phyloP scores from a whole-genome alignment of 2,329 filamentous ascomycete genomes.

The Emericellopsis atlantica region DNA sequence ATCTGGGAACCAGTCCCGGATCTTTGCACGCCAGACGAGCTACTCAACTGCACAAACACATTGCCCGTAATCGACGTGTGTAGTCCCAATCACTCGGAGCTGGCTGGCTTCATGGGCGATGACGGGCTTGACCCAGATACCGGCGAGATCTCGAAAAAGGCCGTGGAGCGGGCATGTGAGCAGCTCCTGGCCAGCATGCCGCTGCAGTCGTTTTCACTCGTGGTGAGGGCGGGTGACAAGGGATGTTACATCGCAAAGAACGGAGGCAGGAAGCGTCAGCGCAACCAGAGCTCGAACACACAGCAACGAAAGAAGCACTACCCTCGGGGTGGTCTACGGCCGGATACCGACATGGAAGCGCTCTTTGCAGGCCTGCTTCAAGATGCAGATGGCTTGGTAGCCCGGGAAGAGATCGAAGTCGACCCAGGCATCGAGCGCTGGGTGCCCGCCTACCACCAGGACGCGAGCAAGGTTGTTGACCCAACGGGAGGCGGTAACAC shows the following conservation, averaged over 20 bases:
- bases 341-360: slow-evolving; percentile 50
- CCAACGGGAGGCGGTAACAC: slow-evolving; percentile 91
- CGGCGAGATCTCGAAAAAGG: slow-evolving; percentile 36
- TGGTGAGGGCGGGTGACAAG: slow-evolving; percentile 58
- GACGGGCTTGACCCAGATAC: slow-evolving; percentile 39
- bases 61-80: slow-evolving; percentile 49
- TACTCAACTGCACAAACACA: slow-evolving; percentile 51
- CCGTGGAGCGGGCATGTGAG: slow-evolving; percentile 47
- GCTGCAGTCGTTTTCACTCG: slow-evolving; percentile 50
- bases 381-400: slow-evolving; percentile 37
- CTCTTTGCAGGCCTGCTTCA: slow-evolving; percentile 46
- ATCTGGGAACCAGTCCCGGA: slow-evolving; percentile 96
- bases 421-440: slow-evolving; percentile 57
- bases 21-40: slow-evolving; percentile 59
- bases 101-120: slow-evolving; percentile 72
- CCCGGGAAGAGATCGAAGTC: slow-evolving; percentile 45
- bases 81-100: slow-evolving; percentile 76
- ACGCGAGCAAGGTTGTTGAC: slow-evolving; percentile 54
- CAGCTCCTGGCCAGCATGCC: slow-evolving; percentile 52
- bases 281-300: slow-evolving; percentile 6
- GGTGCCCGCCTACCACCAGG: slow-evolving; percentile 64
- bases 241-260: slow-evolving; percentile 56
- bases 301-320: slow-evolving; percentile 29
- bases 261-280: slow-evolving; percentile 34
- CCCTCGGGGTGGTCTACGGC: slow-evolving; percentile 37